phyloP scores from a whole-genome alignment of 768 basidiomycete genomes.

The Phaeotremella skinneri region DNA sequence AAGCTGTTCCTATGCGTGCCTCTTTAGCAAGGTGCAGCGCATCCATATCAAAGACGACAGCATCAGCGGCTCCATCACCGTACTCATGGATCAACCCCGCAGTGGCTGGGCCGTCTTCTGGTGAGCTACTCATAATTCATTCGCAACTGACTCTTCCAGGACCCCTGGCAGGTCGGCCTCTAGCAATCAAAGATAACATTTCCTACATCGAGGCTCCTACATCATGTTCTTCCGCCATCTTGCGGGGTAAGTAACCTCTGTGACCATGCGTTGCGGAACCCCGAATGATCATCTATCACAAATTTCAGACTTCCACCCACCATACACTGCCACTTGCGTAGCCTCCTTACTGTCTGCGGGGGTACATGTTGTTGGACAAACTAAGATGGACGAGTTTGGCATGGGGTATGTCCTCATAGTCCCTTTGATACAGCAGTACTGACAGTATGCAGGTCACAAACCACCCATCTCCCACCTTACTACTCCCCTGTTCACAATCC shows the following conservation, averaged over 20 bases:
- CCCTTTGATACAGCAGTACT: background rate
- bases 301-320: slow-evolving; percentile 65
- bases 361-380: slow-evolving; percentile 76
- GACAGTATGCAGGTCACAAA: slow-evolving; percentile 55
- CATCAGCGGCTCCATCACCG: slow-evolving; percentile 22
- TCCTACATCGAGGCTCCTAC: slow-evolving; percentile 65
- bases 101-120: slow-evolving; percentile 15
- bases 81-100: slow-evolving; percentile 35
- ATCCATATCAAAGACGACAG: slow-evolving; percentile 5
- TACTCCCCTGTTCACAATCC: slow-evolving; percentile 83
- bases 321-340: slow-evolving; percentile 85
- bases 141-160: slow-evolving; percentile 9
- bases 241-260: slow-evolving; percentile 58
- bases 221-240: slow-evolving; percentile 75
- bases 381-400: slow-evolving; percentile 96
- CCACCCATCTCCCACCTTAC: slow-evolving; percentile 68
- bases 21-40: slow-evolving; percentile 6
- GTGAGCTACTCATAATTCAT: slow-evolving; percentile 4
- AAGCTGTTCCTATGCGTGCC: slow-evolving; percentile 12
- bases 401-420: slow-evolving; percentile 72
- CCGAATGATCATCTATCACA: no score
- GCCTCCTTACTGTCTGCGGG: slow-evolving; percentile 61
- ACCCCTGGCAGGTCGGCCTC: slow-evolving; percentile 27
- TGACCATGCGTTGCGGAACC: slow-evolving; percentile 2
- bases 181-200: slow-evolving; percentile 87